Evolutionary conservation across 345 rosid genomes (phyloP), one percentile per base, ranked within the genome.

Genomic region (Boechera retrofracta): DNA sequence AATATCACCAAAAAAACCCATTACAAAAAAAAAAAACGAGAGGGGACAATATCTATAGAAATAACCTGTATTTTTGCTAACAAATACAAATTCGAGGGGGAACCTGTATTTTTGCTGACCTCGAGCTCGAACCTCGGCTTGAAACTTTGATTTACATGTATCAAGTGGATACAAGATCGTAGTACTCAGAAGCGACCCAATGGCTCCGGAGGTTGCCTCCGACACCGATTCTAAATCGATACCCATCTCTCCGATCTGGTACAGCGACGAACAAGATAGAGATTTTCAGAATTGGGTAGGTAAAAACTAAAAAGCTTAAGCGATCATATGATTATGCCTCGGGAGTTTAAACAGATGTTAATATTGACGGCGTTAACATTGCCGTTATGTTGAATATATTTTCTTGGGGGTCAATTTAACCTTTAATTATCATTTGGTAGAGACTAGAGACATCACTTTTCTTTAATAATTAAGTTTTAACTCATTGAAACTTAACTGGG

Each of bases 161-260:
- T 92, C 97, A 31, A 92, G 97, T 52, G 97, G 96, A 82, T 92
- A 92, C 60, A 90, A 84, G 21, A 88, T 78, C 7, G 96, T 87
- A 32, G 93, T 90, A 82, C 94, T 87, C 38, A 90, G 79, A 26
- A 92, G 78, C 16, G 94, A 86, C 3, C 96, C 97, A 62, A 92
- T 79, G 75, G 96, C 94, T 24, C 96, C 97, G 1, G 94, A 90
- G 4, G 96, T 87, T 16, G 97, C 97, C 72, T 90, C 94, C 6
- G 96, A 77, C 16, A 90, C 4, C 4, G 97, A 87, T 65, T 87
- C 92, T 8, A 88, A 70, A 85, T 92, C 90, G 64, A 84, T 53
- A 57, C 84, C 92, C 88, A 85, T 87, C 33, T 45, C 60, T 51
- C 35, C 45, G 58, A 33, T 33, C 7, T 42, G 7, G 4, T 0